Base-by-base conservation (phyloP, 2,329 filamentous ascomycete genomes). In the Cercospora sp. region DNA sequence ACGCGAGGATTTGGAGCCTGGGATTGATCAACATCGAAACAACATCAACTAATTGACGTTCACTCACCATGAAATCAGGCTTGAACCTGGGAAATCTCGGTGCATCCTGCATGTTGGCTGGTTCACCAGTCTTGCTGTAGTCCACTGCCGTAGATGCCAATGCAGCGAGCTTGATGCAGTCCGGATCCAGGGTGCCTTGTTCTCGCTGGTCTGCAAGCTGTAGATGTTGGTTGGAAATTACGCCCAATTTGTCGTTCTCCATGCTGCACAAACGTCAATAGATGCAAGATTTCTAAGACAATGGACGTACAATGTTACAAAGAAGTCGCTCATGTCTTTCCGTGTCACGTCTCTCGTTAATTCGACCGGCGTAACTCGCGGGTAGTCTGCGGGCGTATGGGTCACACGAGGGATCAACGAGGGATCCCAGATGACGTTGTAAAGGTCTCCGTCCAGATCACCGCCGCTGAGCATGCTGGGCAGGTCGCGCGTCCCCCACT, bases 361-460 rank as follows among this genome's bases (percentile, higher is more conserved):
- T 59, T 89, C 82, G 0, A 83, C 69, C 0, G 90, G 86, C 0
- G 72, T 16, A 0, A 86, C 82, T 1, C 87, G 84, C 3, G 88
- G 85, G 72, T 97, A 96, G 70, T 93, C 87, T 0, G 92, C 92
- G 0, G 93, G 87, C 0, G 3, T 0, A n/a, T 83, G 87, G 0
- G 80, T 81, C 0, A 67, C 73, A 4, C 75, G 76, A 0, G 86
- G 83, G 1, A 85, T 77, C 0, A 88, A 82, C 0, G 78, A 75
- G 0, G 79, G 72, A 72, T 96, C 92, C 61, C 51, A 64, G 49
- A 64, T 64, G 24, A 96, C 80, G 71, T 93, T 90, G 78, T 91
- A 97, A 0, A 92, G 80, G 76, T 97, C 93, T 0, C 93, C 93
- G 71, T 95, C 92, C 0, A 97, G 84, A 77, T 97, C 93, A 0